These are phyloP conservation scores for Luffa aegyptiaca DNA, from an alignment of 306 rosid genomes.

Conservation along the genomic window DNA sequence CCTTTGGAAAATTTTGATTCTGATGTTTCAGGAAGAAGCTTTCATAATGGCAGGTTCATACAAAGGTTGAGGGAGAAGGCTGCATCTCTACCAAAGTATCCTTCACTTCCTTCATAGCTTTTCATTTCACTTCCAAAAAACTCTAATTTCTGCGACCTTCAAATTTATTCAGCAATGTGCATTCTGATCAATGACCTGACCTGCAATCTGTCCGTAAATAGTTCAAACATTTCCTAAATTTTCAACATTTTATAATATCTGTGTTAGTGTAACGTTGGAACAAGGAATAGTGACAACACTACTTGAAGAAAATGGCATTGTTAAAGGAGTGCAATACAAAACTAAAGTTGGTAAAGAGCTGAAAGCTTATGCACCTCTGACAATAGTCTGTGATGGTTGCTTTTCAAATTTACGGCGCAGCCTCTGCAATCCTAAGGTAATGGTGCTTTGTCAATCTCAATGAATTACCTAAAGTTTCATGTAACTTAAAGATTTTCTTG, in stretches of 20 bases:
- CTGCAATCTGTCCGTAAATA: not conserved
- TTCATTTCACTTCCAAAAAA: not conserved
- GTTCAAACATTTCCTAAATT: not conserved
- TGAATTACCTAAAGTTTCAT: not conserved
- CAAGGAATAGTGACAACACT: constrained; percentile 57
- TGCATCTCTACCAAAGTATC: constrained; percentile 8
- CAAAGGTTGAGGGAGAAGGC: constrained; percentile 1
- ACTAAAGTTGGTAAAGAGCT: constrained; percentile 35
- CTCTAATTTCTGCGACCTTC: not conserved
- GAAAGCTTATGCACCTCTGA: constrained; percentile 34
- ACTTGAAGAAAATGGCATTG: constrained; percentile 39
- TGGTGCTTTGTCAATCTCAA: constrained; percentile 1
- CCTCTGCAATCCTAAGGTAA: constrained; percentile 56
- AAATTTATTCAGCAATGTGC: not conserved
- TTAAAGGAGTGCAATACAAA: constrained; percentile 56
- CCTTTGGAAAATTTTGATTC: constrained; percentile 8
- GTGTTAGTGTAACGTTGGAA: constrained; percentile 37
- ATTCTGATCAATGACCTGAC: not conserved
- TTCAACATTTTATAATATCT: not conserved
- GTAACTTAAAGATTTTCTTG: not conserved
- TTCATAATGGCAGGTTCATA: constrained; percentile 4
- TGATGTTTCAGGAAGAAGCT: constrained; percentile 5
- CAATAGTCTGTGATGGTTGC: constrained; percentile 34
- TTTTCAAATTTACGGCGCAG: constrained; percentile 52
- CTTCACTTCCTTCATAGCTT: not conserved